Percentiles rank a stretch among this genome's conserved stretches.
These are phyloP conservation scores for Metschnikowia colocasiae DNA, from an alignment of 805 yeast species.

Conservation along the genomic window DNA sequence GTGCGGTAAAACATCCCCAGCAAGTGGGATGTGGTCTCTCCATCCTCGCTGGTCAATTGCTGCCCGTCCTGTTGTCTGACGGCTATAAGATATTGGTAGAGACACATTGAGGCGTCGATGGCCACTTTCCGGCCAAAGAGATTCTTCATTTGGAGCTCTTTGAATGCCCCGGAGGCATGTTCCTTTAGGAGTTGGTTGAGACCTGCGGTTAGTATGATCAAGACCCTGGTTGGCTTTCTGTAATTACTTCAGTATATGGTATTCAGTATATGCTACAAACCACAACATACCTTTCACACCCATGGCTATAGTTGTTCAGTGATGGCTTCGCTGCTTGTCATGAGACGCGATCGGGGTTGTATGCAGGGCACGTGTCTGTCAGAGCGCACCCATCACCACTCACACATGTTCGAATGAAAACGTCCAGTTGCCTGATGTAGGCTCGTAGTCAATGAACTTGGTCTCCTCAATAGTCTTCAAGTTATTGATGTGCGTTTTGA, in stretches of 20 bases:
- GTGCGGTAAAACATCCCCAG: conserved; percentile 98
- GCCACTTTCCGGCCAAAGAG: conserved; percentile 96
- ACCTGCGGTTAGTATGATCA: conserved; percentile 41
- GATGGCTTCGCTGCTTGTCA: neutral
- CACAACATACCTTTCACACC: conserved; percentile 19
- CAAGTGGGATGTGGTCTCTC: conserved; percentile 88
- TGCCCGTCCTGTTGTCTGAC: conserved; percentile 97
- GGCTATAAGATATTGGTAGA: conserved; percentile 92
- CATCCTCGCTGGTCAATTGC: conserved; percentile 80
- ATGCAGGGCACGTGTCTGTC: conserved; percentile 13
- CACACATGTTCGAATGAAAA: conserved; percentile 45
- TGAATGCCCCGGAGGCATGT: conserved; percentile 81
- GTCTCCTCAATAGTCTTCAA: conserved; percentile 58
- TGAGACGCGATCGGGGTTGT: conserved; percentile 7
- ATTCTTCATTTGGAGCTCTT: conserved; percentile 74
- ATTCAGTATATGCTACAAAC: neutral
- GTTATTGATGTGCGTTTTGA: conserved; percentile 63
- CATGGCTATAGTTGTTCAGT: conserved; percentile 6
- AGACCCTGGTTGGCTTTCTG: too few species aligned
- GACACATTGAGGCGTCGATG: conserved; percentile 93
- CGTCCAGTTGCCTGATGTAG: conserved; percentile 68
- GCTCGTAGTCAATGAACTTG: conserved; percentile 72
- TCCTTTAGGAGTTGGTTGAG: conserved; percentile 83
- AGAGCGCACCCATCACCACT: neutral
- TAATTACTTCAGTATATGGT: neutral